phyloP scores from a whole-genome alignment of 352 stramenopile genomes.

The Phytophthora pluvialis region DNA sequence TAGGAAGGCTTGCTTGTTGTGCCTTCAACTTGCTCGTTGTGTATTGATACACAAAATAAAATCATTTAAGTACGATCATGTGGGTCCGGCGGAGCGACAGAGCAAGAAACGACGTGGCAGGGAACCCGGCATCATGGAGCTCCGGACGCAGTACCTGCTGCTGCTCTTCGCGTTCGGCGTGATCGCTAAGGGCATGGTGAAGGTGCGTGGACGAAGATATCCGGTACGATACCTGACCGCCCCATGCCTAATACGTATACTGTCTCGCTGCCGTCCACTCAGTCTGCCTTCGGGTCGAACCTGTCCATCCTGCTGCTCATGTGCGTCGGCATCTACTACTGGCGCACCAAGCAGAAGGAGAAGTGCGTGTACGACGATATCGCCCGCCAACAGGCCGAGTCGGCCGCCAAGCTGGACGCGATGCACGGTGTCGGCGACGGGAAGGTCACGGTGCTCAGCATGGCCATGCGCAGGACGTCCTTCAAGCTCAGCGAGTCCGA shows the following conservation, averaged over 20 bases:
- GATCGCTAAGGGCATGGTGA: conserved; percentile 67
- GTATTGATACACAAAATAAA: not conserved
- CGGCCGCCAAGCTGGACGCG: conserved; percentile 70
- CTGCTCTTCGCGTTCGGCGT: conserved; percentile 76
- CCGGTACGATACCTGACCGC: not conserved
- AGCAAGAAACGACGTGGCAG: conserved; percentile 35
- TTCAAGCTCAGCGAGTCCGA: conserved; percentile 71
- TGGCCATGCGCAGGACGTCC: conserved; percentile 68
- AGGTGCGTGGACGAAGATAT: conserved; percentile 36
- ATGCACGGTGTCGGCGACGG: conserved; percentile 60
- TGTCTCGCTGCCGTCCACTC: not conserved
- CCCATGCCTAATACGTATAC: not conserved
- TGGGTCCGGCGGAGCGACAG: too few species aligned
- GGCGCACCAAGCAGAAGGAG: conserved; percentile 58
- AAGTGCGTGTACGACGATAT: conserved; percentile 78
- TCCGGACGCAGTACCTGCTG: conserved; percentile 72
- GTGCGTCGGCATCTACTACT: conserved; percentile 70
- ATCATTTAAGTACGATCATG: conserved; percentile 17
- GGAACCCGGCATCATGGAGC: conserved; percentile 24
- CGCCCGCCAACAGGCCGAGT: conserved; percentile 58
- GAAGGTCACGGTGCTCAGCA: conserved; percentile 49
- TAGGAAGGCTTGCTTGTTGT: not conserved
- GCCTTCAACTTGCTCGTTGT: not conserved
- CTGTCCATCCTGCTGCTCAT: conserved; percentile 70
- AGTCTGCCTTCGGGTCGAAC: conserved; percentile 71